phyloP scores from a whole-genome alignment of 768 basidiomycete species.

The Cyathus striatus region DNA sequence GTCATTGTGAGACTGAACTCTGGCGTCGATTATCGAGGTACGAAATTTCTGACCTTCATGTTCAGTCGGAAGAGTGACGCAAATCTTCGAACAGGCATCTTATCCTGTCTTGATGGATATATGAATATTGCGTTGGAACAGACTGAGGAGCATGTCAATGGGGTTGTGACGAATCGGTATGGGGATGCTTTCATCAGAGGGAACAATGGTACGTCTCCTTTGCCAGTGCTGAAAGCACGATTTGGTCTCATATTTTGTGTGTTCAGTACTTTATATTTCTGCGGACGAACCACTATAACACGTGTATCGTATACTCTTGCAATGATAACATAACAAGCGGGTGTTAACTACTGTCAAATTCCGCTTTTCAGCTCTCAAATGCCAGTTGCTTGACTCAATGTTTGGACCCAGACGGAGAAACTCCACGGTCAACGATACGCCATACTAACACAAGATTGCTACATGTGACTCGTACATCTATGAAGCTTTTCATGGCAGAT shows the following conservation, averaged over 20 bases:
- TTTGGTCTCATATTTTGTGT: conserved; percentile 4
- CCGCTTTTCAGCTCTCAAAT: too few species aligned
- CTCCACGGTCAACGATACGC: too few species aligned
- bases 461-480: too few species aligned
- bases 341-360: too few species aligned
- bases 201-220: conserved; percentile 66
- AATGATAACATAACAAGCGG: neutral
- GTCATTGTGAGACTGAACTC: conserved; percentile 90
- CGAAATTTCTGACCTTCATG: conserved; percentile 11
- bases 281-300: conserved; percentile 52
- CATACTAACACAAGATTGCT: too few species aligned
- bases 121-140: conserved; percentile 99
- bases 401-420: too few species aligned
- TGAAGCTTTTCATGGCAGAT: too few species aligned
- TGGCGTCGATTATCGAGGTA: conserved; percentile 92
- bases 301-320: neutral
- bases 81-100: conserved; percentile 52
- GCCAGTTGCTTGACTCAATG: too few species aligned
- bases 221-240: neutral
- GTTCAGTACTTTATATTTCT: conserved; percentile 72
- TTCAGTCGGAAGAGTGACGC: neutral
- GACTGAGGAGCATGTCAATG: conserved; percentile 93
- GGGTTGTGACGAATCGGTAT: conserved; percentile 80
- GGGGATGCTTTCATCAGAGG: conserved; percentile 95
- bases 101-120: conserved; percentile 96